Conservation (phyloP, 129 eudicot genomes). For the Calendula officinalis region DNA sequence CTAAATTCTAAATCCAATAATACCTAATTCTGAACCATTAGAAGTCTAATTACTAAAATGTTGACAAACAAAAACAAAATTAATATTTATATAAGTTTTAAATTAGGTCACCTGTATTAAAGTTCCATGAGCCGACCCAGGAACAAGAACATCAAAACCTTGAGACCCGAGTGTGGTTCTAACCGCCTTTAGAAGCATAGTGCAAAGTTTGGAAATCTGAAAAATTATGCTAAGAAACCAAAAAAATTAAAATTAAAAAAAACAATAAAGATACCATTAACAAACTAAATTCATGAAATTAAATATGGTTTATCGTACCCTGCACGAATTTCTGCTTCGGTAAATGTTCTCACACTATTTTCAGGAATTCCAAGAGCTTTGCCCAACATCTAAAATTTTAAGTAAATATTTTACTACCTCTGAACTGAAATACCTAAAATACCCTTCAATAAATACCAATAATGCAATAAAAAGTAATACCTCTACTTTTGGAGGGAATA, state of each 20-base stretch:
- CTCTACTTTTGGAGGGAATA: constrained; percentile 88
- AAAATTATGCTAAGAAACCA: constrained; percentile 46
- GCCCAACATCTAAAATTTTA: constrained; percentile 62
- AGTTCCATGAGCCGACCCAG: constrained; percentile 83
- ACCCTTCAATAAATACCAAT: constrained; percentile 3
- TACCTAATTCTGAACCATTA: background rate
- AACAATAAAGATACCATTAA: constrained; percentile 12
- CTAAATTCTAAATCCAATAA: background rate
- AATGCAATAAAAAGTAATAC: constrained; percentile 27
- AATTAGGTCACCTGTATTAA: constrained; percentile 60
- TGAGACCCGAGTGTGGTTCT: constrained; percentile 70
- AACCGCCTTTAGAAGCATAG: constrained; percentile 77
- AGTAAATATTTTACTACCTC: background rate
- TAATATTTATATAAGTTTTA: background rate
- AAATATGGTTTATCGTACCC: constrained; percentile 45
- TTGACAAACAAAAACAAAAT: background rate
- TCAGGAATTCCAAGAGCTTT: constrained; percentile 89
- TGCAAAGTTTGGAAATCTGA: constrained; percentile 94
- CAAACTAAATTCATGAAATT: constrained; percentile 19
- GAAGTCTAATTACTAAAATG: background rate
- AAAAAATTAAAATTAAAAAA: background rate
- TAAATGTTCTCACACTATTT: constrained; percentile 71
- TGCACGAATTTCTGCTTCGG: constrained; percentile 98
- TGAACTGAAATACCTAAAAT: background rate
- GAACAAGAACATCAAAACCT: constrained; percentile 98